A percentile compares a stretch with the other conserved stretches of the same genome.
These are phyloP conservation scores for Verticillium nonalfalfae DNA, from an alignment of 2,329 filamentous ascomycete genomes.

Conservation along the genomic window DNA sequence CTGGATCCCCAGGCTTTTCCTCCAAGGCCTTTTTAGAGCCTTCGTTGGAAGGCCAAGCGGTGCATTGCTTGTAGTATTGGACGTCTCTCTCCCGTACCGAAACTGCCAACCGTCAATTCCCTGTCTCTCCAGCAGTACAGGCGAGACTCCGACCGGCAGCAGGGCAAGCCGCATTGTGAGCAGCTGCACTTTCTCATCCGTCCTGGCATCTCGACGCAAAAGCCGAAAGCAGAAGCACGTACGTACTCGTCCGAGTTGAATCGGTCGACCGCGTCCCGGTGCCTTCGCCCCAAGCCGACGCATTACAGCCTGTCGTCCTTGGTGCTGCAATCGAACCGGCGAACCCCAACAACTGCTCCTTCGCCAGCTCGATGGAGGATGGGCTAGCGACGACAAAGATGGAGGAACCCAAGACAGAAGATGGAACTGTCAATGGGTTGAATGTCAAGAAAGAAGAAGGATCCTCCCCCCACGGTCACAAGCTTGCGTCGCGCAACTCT, in stretches of 20 bases:
- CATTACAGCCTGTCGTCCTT: neutral
- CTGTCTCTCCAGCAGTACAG: too few species aligned
- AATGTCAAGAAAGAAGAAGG: slow-evolving; percentile 33
- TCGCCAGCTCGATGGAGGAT: slow-evolving; percentile 28
- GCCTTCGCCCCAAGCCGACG: neutral
- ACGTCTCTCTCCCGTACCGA: too few species aligned
- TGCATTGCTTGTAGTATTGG: too few species aligned
- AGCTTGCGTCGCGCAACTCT: slow-evolving; percentile 29
- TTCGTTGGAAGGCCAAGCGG: too few species aligned
- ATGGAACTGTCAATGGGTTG: slow-evolving; percentile 27
- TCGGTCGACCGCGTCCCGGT: neutral
- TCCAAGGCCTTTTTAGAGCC: neutral
- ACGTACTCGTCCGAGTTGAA: neutral
- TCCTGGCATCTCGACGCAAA: neutral
- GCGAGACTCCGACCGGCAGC: too few species aligned
- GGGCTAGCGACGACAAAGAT: slow-evolving; percentile 31
- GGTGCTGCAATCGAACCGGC: slow-evolving; percentile 1
- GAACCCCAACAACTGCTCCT: slow-evolving; percentile 5
- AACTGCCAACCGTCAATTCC: too few species aligned
- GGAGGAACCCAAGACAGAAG: slow-evolving; percentile 38
- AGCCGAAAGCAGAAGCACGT: neutral
- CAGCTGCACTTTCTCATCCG: neutral
- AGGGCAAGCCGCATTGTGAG: too few species aligned
- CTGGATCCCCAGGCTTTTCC: neutral
- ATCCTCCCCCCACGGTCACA: slow-evolving; percentile 31